phyloP scores from a whole-genome alignment of 805 yeast species.

The Starmerella powellii region DNA sequence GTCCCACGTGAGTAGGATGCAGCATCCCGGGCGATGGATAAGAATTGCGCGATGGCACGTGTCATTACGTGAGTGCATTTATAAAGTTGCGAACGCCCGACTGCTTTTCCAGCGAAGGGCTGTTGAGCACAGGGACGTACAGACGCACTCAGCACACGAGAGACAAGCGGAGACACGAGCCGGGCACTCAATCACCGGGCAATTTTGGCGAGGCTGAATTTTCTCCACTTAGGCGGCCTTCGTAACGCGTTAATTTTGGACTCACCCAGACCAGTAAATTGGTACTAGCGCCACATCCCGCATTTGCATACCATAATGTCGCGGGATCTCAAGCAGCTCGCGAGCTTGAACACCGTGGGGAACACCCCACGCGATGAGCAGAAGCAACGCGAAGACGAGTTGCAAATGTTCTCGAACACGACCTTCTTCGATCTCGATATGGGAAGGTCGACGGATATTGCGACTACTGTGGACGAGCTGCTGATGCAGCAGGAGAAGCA shows the following conservation, averaged over 20 bases:
- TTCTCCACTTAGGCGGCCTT: too few species aligned
- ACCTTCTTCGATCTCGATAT: conserved; percentile 36
- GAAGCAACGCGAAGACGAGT: conserved; percentile 28
- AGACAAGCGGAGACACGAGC: too few species aligned
- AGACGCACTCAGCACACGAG: too few species aligned
- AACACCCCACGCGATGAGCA: conserved; percentile 11
- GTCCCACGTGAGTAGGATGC: too few species aligned
- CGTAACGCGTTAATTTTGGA: too few species aligned
- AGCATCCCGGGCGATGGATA: background rate
- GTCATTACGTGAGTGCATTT: conserved; percentile 4
- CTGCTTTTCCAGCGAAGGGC: background rate
- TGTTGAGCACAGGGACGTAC: background rate
- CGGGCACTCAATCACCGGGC: too few species aligned
- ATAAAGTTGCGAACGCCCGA: too few species aligned
- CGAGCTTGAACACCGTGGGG: conserved; percentile 19
- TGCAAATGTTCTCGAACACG: conserved; percentile 34
- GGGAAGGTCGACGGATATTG: conserved; percentile 34
- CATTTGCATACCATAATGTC: conserved; percentile 1
- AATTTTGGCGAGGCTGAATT: too few species aligned
- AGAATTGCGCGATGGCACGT: conserved; percentile 13
- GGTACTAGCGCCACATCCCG: too few species aligned
- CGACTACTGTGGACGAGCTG: conserved; percentile 32
- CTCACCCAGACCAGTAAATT: too few species aligned
- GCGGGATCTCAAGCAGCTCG: conserved; percentile 12
- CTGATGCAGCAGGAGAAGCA: conserved; percentile 33